Evolutionary conservation across 371 early-diverging fungal genomes (phyloP), one percentile per base, ranked within the genome.

Genomic region (Quaeritorhiza haematococci): DNA sequence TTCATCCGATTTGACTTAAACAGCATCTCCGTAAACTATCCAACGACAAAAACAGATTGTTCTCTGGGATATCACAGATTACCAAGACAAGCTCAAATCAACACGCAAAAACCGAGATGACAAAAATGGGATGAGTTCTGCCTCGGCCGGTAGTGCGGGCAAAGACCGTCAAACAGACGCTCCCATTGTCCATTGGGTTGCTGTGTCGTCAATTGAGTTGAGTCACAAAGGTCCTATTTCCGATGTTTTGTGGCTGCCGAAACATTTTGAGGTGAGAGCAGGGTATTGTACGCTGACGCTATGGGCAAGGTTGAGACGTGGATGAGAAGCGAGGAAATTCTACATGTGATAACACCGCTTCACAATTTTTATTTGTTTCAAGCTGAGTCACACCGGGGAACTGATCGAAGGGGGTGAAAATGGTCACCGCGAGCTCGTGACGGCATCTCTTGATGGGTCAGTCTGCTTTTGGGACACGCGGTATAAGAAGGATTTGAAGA

Each of bases 41-140:
- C 5, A 6, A 32, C 15, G 13, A 5, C 6, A 15, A 5, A 15
- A 19, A 15, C 21, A 69, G 62, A 64, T 81, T 6, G 65, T 78
- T 2, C 49, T 82, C 6, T 82, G 82, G 82, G 82, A 82, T 50
- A 69, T 82, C 8, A 47, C 68, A n/a, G 82, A 80, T 41, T 63
- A 70, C 57, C 68, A 72, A 49, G 78, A 80, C 27, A 73, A 72
- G 38, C 69, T 80, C 26, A 69, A 74, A 49, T 55, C 64, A 3
- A 65, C 50, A 33, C 10, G 58, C 69, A 6, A 75, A 73, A 48
- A 32, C 73, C 3, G 63, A 59, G 29, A 48, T 38, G 38, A 38
- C 38, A 38, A 38, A 13, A 38, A 38, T 19, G 46, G 13, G 58
- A 32, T n/a, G 19, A 26, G 19, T 7, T 24, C 19, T n/a, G 15